A percentile compares a stretch with the other conserved stretches of the same genome.
Conservation (phyloP, 352 stramenopile genomes). For the Detonula confervacea region DNA sequence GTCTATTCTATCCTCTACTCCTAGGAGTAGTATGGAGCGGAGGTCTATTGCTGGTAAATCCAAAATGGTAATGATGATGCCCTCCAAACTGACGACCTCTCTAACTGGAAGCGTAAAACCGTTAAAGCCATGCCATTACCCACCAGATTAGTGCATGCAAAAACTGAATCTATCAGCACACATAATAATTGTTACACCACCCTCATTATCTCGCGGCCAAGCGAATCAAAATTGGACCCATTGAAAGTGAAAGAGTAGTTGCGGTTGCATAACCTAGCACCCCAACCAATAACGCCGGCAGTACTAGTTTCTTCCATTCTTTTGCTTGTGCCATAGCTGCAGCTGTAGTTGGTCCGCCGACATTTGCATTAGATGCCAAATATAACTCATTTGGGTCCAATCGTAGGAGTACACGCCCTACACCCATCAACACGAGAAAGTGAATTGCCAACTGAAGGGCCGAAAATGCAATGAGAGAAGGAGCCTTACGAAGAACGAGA, state of each 20-base stretch:
- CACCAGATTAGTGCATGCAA: no score
- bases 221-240: slow-evolving; percentile 62
- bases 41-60: no score
- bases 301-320: slow-evolving; percentile 72
- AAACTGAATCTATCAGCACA: no score
- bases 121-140: no score
- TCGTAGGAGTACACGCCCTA: slow-evolving; percentile 69
- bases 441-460: slow-evolving; percentile 82
- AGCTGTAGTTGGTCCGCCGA: slow-evolving; percentile 86
- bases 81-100: no score
- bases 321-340: slow-evolving; percentile 83
- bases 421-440: slow-evolving; percentile 73
- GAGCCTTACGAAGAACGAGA: slow-evolving; percentile 73
- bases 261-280: slow-evolving; percentile 80
- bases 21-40: no score
- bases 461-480: slow-evolving; percentile 77
- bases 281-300: slow-evolving; percentile 75
- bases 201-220: no score
- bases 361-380: slow-evolving; percentile 85
- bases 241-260: slow-evolving; percentile 67
- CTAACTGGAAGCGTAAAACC: no score
- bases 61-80: no score
- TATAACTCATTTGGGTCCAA: slow-evolving; percentile 80
- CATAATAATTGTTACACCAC: no score
- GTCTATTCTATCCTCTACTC: no score